Evolutionary conservation across 176 grass and related monocot genomes (phyloP).

Genomic region (Avena insularis): DNA sequence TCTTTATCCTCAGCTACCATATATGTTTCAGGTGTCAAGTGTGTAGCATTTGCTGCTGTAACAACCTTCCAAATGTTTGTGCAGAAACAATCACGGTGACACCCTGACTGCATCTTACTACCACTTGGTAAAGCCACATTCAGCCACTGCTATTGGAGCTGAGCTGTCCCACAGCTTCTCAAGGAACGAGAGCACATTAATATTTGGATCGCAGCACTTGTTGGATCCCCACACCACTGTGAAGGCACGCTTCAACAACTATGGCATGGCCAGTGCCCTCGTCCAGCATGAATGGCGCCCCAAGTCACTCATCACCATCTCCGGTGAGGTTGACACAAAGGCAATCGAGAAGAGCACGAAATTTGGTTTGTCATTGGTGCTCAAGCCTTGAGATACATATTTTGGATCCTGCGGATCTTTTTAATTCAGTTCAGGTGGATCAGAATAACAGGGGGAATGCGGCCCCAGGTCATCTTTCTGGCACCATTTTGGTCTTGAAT

Average conservation of each 20-base stretch:
- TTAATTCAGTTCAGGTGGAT: conserved; percentile 32
- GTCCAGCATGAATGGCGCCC: conserved; percentile 77
- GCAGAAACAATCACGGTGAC: conserved; percentile 81
- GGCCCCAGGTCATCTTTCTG: not conserved
- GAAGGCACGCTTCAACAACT: conserved; percentile 87
- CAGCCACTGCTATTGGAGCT: conserved; percentile 65
- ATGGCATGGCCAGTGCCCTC: conserved; percentile 77
- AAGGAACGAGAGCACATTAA: conserved; percentile 68
- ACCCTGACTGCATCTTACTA: conserved; percentile 73
- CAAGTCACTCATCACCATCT: conserved; percentile 64
- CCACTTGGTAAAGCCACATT: conserved; percentile 64
- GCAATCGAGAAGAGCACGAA: conserved; percentile 66
- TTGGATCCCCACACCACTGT: conserved; percentile 59
- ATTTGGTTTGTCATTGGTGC: conserved; percentile 67
- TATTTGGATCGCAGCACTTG: conserved; percentile 70
- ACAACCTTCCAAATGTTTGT: conserved; percentile 40
- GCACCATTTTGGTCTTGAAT: conserved; percentile 46
- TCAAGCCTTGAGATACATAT: conserved; percentile 60
- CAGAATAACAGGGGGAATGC: conserved; percentile 54
- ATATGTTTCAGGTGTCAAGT: not conserved
- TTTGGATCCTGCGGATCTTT: not conserved
- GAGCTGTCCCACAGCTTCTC: conserved; percentile 74
- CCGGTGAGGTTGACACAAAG: conserved; percentile 72
- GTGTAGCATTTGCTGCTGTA: not conserved
- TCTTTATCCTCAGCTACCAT: not conserved